Conservation (phyloP, 495 filamentous ascomycete genomes). For the Xylaria scruposa region DNA sequence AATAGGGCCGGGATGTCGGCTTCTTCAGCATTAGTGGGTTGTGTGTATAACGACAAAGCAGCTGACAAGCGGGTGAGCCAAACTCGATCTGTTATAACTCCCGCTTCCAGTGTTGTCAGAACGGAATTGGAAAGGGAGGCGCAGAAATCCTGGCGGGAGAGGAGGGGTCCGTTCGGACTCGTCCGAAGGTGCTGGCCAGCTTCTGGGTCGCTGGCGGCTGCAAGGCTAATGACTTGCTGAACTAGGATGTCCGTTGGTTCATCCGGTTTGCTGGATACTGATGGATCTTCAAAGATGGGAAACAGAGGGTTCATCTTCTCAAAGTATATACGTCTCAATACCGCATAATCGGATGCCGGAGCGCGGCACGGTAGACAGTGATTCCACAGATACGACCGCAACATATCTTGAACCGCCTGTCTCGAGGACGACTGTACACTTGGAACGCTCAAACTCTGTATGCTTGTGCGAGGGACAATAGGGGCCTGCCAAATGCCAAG, state of each 20-base stretch:
- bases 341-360: slow-evolving; percentile 40
- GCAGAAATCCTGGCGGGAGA: slow-evolving; percentile 48
- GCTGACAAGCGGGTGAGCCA: slow-evolving; percentile 42
- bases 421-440: slow-evolving; percentile 35
- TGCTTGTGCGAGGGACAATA: slow-evolving; percentile 23
- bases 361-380: slow-evolving; percentile 46
- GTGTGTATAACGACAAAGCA: slow-evolving; percentile 44
- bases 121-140: slow-evolving; percentile 43
- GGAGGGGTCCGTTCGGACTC: slow-evolving; percentile 28
- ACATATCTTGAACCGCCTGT: slow-evolving; percentile 39
- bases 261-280: slow-evolving; percentile 22
- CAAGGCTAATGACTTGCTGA: slow-evolving; percentile 56
- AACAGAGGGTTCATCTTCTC: slow-evolving; percentile 57
- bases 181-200: slow-evolving; percentile 44
- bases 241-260: slow-evolving; percentile 44
- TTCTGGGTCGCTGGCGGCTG: slow-evolving; percentile 55
- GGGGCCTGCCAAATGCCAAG: slow-evolving; percentile 47
- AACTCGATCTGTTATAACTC: slow-evolving; percentile 40
- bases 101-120: slow-evolving; percentile 41
- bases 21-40: slow-evolving; percentile 42
- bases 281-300: slow-evolving; percentile 49
- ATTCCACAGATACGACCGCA: slow-evolving; percentile 45
- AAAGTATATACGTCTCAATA: slow-evolving; percentile 51
- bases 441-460: slow-evolving; percentile 25
- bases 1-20: slow-evolving; percentile 41